These are phyloP conservation scores for Talaromyces albobiverticillius DNA, from an alignment of 2,329 filamentous ascomycete species.

Conservation along the genomic window DNA sequence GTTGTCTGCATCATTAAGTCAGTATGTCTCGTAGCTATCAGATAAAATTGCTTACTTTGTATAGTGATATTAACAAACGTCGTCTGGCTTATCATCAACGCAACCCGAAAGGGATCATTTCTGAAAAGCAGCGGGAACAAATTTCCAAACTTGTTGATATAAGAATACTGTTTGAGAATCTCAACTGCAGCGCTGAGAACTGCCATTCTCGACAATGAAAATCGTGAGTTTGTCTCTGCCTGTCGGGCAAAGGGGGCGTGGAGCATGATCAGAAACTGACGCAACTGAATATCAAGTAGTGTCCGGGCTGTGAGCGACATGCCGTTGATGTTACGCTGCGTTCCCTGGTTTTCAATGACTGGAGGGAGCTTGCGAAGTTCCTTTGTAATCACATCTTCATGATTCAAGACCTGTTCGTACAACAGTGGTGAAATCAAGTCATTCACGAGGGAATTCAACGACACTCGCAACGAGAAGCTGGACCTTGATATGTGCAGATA, in stretches of 20 bases:
- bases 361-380: constrained; percentile 24
- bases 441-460: constrained; percentile 27
- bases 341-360: constrained; percentile 15
- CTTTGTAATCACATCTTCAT: constrained; percentile 25
- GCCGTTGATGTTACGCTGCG: neutral
- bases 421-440: constrained; percentile 21
- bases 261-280: constrained; percentile 28
- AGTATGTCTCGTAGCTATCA: neutral
- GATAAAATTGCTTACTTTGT: neutral
- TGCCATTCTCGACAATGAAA: constrained; percentile 24
- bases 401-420: constrained; percentile 24
- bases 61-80: constrained; percentile 13
- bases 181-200: constrained; percentile 21
- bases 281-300: constrained; percentile 26
- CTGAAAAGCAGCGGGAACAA: constrained; percentile 18
- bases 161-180: constrained; percentile 18
- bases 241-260: constrained; percentile 27
- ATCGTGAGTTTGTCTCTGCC: constrained; percentile 20
- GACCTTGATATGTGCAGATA: constrained; percentile 25
- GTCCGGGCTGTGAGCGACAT: constrained; percentile 14
- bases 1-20: constrained; percentile 14
- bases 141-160: constrained; percentile 13
- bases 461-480: constrained; percentile 25
- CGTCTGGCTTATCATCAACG: constrained; percentile 21
- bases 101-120: constrained; percentile 22